Conservation (phyloP, 2,329 filamentous ascomycete species). For the Microthyrium microscopicum region DNA sequence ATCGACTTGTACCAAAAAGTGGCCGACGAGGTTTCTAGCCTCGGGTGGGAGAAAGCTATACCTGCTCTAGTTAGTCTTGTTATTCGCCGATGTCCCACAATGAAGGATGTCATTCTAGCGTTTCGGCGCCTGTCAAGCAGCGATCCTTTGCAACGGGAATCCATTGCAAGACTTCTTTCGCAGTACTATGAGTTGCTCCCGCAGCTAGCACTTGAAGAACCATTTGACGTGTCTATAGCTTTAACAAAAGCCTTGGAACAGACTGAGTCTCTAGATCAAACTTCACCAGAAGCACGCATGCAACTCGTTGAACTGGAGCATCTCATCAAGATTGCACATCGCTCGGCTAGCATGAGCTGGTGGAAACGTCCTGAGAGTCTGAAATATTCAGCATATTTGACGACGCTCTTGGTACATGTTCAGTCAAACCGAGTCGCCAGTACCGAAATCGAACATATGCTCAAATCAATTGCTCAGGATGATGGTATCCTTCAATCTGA, state of each 20-base stretch:
- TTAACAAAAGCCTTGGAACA: constrained; percentile 52
- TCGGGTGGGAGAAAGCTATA: constrained; percentile 51
- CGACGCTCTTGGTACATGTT: constrained; percentile 44
- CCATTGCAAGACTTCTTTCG: constrained; percentile 58
- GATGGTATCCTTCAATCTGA: constrained; percentile 45
- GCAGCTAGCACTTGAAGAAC: constrained; percentile 61
- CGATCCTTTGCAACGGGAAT: constrained; percentile 57
- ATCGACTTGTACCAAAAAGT: constrained; percentile 42
- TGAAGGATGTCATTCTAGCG: constrained; percentile 53
- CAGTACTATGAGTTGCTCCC: constrained; percentile 79
- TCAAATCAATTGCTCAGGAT: constrained; percentile 46
- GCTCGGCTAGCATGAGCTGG: constrained; percentile 78
- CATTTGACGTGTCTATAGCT: constrained; percentile 71
- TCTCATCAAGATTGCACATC: constrained; percentile 61
- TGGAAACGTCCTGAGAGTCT: constrained; percentile 57
- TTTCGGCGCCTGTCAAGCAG: not conserved
- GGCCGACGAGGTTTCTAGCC: not conserved
- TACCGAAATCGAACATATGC: constrained; percentile 35
- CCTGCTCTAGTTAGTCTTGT: constrained; percentile 58
- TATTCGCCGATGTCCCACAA: constrained; percentile 57
- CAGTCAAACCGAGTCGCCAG: constrained; percentile 33
- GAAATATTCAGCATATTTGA: constrained; percentile 53
- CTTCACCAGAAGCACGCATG: constrained; percentile 32
- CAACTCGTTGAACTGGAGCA: constrained; percentile 63
- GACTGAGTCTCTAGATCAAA: constrained; percentile 29